A percentile compares a stretch with the other conserved stretches of the same genome.
Conservation (phyloP, 805 yeast species). For the Komagataella kurtzmanii region DNA sequence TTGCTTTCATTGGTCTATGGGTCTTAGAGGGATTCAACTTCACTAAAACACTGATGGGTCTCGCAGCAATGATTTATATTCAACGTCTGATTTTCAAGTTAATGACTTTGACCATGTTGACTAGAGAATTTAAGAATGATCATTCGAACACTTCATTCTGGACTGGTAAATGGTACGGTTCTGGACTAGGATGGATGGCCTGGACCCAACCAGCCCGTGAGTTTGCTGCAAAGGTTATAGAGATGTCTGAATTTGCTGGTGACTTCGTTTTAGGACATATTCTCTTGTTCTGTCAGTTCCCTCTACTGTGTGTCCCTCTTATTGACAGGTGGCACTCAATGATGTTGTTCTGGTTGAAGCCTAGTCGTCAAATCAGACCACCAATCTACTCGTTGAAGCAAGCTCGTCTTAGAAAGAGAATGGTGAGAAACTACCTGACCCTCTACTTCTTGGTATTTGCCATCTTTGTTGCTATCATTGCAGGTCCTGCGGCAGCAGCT, state of each 20-base stretch:
- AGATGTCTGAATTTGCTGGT: slow-evolving; percentile 90
- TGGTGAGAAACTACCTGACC: slow-evolving; percentile 86
- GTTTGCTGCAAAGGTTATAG: slow-evolving; percentile 85
- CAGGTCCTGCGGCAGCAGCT: slow-evolving; percentile 87
- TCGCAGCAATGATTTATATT: slow-evolving; percentile 69
- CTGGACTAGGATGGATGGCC: slow-evolving; percentile 87
- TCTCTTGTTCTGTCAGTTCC: slow-evolving; percentile 78
- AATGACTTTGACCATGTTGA: slow-evolving; percentile 63
- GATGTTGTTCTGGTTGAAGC: slow-evolving; percentile 98
- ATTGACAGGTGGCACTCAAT: slow-evolving; percentile 96
- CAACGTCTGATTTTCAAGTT: slow-evolving; percentile 83
- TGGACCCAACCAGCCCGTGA: slow-evolving; percentile 95
- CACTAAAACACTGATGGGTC: slow-evolving; percentile 76
- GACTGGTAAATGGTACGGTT: slow-evolving; percentile 99
- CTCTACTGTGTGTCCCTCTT: slow-evolving; percentile 72
- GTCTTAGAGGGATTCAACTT: slow-evolving; percentile 88
- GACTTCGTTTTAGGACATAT: slow-evolving; percentile 91
- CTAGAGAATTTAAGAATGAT: slow-evolving; percentile 95
- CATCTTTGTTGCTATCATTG: slow-evolving; percentile 62
- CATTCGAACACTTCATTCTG: slow-evolving; percentile 97
- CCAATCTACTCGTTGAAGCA: slow-evolving; percentile 96
- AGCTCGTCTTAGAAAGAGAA: slow-evolving; percentile 91
- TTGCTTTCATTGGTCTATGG: slow-evolving; percentile 94
- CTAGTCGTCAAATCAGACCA: slow-evolving; percentile 92
- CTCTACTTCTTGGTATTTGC: slow-evolving; percentile 62